Evolutionary conservation across 208 protist species (phyloP).

Genomic region (Leishmania guyanensis): DNA sequence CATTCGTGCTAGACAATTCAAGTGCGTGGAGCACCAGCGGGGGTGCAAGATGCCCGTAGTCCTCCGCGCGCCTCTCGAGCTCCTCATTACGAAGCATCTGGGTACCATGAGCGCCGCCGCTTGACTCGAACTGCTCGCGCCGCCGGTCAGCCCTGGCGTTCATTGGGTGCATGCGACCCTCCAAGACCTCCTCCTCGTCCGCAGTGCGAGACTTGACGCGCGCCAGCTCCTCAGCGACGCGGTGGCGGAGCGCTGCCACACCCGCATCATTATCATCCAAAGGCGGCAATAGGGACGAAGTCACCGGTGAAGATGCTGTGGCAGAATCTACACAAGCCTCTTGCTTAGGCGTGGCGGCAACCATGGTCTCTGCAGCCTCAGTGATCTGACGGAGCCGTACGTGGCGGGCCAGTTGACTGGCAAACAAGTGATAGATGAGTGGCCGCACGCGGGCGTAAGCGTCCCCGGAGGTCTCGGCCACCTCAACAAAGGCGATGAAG

Average conservation of each 20-base stretch:
- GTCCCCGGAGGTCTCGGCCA: slow-evolving; percentile 71
- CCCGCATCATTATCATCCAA: background rate
- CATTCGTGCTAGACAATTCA: slow-evolving; percentile 44
- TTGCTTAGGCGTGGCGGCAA: background rate
- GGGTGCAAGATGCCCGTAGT: slow-evolving; percentile 43
- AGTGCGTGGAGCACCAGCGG: slow-evolving; percentile 71
- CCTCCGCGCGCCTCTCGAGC: slow-evolving; percentile 47
- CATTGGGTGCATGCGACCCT: slow-evolving; percentile 59
- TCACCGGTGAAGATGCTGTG: background rate
- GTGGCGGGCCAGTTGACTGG: slow-evolving; percentile 52
- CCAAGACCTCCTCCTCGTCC: slow-evolving; percentile 63
- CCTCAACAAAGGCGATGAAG: slow-evolving; percentile 79
- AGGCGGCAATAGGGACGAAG: background rate
- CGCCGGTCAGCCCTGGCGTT: slow-evolving; percentile 61
- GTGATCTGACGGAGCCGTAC: slow-evolving; percentile 16
- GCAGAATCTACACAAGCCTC: background rate
- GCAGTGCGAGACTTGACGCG: slow-evolving; percentile 32
- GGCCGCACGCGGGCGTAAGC: slow-evolving; percentile 36
- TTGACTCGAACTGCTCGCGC: slow-evolving; percentile 78
- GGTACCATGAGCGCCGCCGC: slow-evolving; percentile 73
- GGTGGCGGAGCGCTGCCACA: slow-evolving; percentile 1
- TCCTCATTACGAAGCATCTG: slow-evolving; percentile 71
- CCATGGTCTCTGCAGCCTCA: slow-evolving; percentile 13
- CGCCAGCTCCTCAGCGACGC: slow-evolving; percentile 34
- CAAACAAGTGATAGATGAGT: slow-evolving; percentile 74